Base-by-base conservation (phyloP, 2,329 filamentous ascomycete species). In the Aspergillus chevalieri region DNA sequence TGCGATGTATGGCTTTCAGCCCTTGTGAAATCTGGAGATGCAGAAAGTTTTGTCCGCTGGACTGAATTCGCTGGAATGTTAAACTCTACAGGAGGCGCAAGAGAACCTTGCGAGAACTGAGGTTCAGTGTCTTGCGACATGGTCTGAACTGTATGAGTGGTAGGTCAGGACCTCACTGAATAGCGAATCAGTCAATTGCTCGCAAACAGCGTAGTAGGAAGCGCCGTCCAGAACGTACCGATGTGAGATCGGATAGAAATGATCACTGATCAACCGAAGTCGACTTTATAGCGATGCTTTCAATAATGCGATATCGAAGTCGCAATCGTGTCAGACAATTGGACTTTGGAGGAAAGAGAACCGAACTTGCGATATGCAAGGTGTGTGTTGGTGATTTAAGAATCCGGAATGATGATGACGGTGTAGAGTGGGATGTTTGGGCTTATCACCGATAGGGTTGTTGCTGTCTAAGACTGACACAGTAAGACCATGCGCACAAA, bases 81-180 rank as follows among this genome's bases (percentile, higher is more conserved):
- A 10, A 72, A 67, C 52, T 72, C 69, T n/a, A 60, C 63, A 5
- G 70, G 63, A 46, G 69, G 65, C 46, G 62, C 67, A 53, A 72
- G 59, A 45, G 65, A 67, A 50, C 57, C 58, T 57, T 66, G 64
- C 51, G 67, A 66, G 9, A 52, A 51, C 44, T 55, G 57, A 48
- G 49, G 42, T 47, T 64, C 61, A 39, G 54, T 43, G 30, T 57
- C 57, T 57, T 67, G 65, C 52, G 62, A 65, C 66, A 71, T 71
- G 58, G 47, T 55, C 15, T n/a, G 19, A 48, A 44, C 52, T 47
- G 28, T 43, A 21, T 19, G 19, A 46, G 44, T 6, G 47, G 48
- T 43, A 47, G 42, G 44, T 44, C 42, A 49, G 47, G 41, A 46
- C 21, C 43, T n/a, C 21, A 12, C 26, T 17, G 10, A 21, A 19